phyloP scores from a whole-genome alignment of 2,329 filamentous ascomycete species.

The Thelonectria rubi region DNA sequence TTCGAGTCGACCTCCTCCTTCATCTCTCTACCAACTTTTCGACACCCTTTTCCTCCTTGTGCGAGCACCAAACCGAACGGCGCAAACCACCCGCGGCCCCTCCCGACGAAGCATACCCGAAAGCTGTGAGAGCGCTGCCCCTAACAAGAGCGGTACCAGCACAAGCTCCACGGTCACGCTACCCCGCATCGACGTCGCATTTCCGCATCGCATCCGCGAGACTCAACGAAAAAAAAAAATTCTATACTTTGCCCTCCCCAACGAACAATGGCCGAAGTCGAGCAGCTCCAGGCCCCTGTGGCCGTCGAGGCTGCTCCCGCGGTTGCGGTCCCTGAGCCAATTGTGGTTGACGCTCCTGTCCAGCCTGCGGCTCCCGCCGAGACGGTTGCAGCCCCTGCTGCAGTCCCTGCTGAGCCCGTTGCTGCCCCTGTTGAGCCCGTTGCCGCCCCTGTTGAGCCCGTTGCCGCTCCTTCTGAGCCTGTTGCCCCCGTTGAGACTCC shows the following conservation, averaged over 20 bases:
- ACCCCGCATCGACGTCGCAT: constrained; percentile 40
- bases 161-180: constrained; percentile 42
- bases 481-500: neutral
- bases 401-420: neutral
- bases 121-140: constrained; percentile 40
- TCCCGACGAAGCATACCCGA: constrained; percentile 39
- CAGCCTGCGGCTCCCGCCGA: constrained; percentile 5
- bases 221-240: constrained; percentile 33
- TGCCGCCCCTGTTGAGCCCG: neutral
- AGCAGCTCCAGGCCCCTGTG: constrained; percentile 34
- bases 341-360: constrained; percentile 7
- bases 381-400: neutral
- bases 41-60: constrained; percentile 1
- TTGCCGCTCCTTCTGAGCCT: neutral
- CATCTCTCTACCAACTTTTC: constrained; percentile 8
- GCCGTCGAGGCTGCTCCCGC: constrained; percentile 27
- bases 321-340: constrained; percentile 14
- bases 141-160: constrained; percentile 37
- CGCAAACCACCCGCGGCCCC: constrained; percentile 28
- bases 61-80: constrained; percentile 13
- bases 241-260: constrained; percentile 19
- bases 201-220: constrained; percentile 29
- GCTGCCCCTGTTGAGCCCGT: neutral
- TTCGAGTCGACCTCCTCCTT: constrained; percentile 11
- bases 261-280: constrained; percentile 40